Evolutionary conservation across 306 rosid genomes (phyloP).

Genomic region (Mucuna pruriens): DNA sequence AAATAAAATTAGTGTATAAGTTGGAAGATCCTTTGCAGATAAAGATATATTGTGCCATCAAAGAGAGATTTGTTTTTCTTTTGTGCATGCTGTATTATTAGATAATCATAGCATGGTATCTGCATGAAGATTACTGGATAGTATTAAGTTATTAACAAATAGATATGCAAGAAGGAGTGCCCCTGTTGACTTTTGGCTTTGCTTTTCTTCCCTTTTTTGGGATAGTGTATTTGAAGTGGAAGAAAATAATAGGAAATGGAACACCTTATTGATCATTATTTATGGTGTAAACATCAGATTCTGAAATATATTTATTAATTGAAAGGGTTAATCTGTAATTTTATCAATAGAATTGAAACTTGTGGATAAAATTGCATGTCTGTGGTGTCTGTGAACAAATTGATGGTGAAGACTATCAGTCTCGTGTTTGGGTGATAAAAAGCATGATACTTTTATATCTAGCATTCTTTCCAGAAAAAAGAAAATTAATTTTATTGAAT

Average conservation of each 20-base stretch:
- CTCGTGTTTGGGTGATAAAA: neutral
- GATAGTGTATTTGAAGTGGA: neutral
- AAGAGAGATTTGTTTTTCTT: neutral
- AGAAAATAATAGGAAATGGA: neutral
- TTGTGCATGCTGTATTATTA: neutral
- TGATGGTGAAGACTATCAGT: constrained; percentile 14
- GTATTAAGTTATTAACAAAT: neutral
- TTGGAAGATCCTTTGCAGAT: neutral
- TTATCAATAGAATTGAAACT: neutral
- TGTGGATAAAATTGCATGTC: neutral
- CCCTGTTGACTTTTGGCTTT: constrained; percentile 4
- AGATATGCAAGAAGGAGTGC: neutral
- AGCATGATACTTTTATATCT: neutral
- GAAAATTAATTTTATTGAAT: neutral
- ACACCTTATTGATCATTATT: constrained; percentile 2
- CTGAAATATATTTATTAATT: neutral
- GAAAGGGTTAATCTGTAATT: constrained; percentile 1
- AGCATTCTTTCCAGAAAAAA: neutral
- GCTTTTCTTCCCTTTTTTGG: constrained; percentile 4
- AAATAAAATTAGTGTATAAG: neutral
- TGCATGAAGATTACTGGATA: constrained; percentile 2
- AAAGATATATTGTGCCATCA: constrained; percentile 1
- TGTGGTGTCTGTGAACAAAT: constrained; percentile 14
- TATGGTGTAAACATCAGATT: neutral
- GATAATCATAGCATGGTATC: constrained; percentile 9